Evolutionary conservation across 768 basidiomycete genomes (phyloP).

Genomic region (Amanita brunnescens): DNA sequence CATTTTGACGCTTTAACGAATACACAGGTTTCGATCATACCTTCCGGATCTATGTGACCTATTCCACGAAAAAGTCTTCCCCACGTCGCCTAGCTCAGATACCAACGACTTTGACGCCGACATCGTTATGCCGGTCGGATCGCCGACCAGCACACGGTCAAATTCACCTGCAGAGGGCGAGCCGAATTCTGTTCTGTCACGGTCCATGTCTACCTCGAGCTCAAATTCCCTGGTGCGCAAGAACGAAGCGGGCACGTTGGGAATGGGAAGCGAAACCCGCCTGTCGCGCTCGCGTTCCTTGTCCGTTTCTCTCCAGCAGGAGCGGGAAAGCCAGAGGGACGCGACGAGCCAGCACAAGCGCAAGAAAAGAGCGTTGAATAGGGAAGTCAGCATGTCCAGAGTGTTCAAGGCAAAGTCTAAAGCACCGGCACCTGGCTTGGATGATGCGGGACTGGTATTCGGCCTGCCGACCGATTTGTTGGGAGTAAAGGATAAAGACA

Average conservation of each 20-base stretch:
- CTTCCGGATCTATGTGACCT: conserved; percentile 48
- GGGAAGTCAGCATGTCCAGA: conserved; percentile 74
- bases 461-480: background rate
- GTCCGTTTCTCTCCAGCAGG: conserved; percentile 63
- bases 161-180: conserved; percentile 8
- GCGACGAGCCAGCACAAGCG: conserved; percentile 22
- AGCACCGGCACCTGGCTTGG: conserved; percentile 16
- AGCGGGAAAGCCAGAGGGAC: conserved; percentile 34
- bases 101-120: conserved; percentile 16
- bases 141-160: conserved; percentile 11
- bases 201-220: background rate
- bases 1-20: background rate
- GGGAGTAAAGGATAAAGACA: background rate
- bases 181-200: background rate
- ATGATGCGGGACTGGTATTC: background rate
- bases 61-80: conserved; percentile 61
- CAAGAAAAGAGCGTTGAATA: conserved; percentile 49
- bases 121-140: conserved; percentile 1
- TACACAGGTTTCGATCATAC: conserved; percentile 42
- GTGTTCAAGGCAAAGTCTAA: conserved; percentile 43
- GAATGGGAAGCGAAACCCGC: conserved; percentile 15
- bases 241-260: background rate
- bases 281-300: conserved; percentile 49
- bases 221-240: background rate
- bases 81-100: conserved; percentile 51